These are phyloP conservation scores for Clonostachys chloroleuca DNA, from an alignment of 2,329 filamentous ascomycete species.

Conservation along the genomic window DNA sequence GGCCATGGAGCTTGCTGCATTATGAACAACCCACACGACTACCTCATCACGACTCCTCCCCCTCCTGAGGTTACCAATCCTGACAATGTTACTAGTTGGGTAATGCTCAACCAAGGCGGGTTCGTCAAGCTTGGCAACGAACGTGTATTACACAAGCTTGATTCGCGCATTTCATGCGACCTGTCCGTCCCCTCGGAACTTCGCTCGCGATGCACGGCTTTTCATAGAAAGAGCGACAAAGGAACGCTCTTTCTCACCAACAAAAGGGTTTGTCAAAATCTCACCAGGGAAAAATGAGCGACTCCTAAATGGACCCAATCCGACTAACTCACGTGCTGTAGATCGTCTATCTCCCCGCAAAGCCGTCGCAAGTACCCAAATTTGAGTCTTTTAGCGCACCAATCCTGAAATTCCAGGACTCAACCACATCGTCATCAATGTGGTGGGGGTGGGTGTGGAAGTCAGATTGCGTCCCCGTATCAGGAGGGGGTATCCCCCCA, in stretches of 20 bases:
- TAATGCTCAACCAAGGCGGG: conserved; percentile 78
- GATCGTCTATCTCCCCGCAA: conserved; percentile 82
- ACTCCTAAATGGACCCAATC: too few relatives aligned
- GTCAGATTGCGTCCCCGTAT: conserved; percentile 72
- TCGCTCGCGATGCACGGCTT: conserved; percentile 52
- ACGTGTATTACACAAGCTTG: conserved; percentile 74
- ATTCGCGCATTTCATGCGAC: conserved; percentile 72
- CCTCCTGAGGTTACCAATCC: conserved; percentile 32
- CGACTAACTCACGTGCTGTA: conserved; percentile 23
- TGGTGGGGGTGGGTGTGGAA: conserved; percentile 95
- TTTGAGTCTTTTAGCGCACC: conserved; percentile 88
- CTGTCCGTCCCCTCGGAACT: conserved; percentile 68
- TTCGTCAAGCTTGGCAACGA: conserved; percentile 86
- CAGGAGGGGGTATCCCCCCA: conserved; percentile 77
- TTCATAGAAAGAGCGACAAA: conserved; percentile 68
- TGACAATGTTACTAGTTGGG: conserved; percentile 67
- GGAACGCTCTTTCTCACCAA: conserved; percentile 81
- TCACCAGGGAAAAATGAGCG: too few relatives aligned
- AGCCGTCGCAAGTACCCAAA: conserved; percentile 51
- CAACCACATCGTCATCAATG: conserved; percentile 72
- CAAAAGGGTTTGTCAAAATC: conserved; percentile 60
- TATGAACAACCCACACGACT: conserved; percentile 36
- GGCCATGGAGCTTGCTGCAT: conserved; percentile 22
- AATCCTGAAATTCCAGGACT: conserved; percentile 82
- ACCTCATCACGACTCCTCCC: conserved; percentile 28